Percentiles rank a stretch among this genome's conserved stretches.
These are phyloP conservation scores for Termitomyces sp. DNA, from an alignment of 768 basidiomycete genomes.

Conservation along the genomic window DNA sequence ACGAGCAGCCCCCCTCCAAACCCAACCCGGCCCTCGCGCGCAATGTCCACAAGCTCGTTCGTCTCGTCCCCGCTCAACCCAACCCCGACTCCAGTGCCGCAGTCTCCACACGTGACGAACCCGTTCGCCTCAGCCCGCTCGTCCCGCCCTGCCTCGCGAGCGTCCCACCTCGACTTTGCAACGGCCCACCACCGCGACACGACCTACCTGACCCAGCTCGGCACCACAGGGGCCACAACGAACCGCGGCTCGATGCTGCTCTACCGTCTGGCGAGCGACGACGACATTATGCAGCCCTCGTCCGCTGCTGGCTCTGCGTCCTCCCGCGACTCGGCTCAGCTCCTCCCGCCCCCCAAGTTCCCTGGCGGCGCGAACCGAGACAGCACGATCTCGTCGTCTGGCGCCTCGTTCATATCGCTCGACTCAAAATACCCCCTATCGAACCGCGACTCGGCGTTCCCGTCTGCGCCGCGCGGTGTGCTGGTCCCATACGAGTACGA, in stretches of 20 bases:
- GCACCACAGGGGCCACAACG: background rate
- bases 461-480: conserved; percentile 26
- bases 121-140: conserved; percentile 15
- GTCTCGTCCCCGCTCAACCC: conserved; percentile 20
- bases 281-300: no score
- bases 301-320: conserved; percentile 1
- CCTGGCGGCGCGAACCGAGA: background rate
- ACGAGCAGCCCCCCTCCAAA: no score
- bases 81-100: conserved; percentile 3
- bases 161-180: conserved; percentile 12
- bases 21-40: background rate
- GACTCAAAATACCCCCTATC: conserved; percentile 20
- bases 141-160: conserved; percentile 14
- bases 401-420: conserved; percentile 14
- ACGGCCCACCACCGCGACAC: background rate
- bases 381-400: background rate
- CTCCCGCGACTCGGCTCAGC: conserved; percentile 6
- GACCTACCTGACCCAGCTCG: no score
- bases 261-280: conserved; percentile 23
- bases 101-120: conserved; percentile 11
- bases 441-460: conserved; percentile 20
- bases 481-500: conserved; percentile 74
- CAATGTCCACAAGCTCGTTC: conserved; percentile 3
- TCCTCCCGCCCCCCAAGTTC: background rate
- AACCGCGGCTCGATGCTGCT: conserved; percentile 25